phyloP scores from a whole-genome alignment of 169 alveolate genomes.

The Theileria orientalis region DNA sequence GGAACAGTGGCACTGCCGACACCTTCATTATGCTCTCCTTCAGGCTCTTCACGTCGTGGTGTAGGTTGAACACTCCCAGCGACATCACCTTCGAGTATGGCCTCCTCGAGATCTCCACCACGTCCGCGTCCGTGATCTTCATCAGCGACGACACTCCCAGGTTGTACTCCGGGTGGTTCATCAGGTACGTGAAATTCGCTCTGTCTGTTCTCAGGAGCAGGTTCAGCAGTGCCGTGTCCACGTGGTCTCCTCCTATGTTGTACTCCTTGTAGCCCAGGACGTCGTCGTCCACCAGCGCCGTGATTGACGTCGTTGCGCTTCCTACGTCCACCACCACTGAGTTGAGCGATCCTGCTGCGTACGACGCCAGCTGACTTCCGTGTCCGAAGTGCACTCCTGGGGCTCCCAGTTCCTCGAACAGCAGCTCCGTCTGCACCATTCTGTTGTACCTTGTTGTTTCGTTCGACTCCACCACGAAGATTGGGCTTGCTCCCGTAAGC shows the following conservation, averaged over 20 bases:
- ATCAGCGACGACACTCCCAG: conserved; percentile 5
- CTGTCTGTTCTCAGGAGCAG: conserved; percentile 5
- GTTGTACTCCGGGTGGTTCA: conserved; percentile 50
- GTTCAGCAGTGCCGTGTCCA: conserved; percentile 31
- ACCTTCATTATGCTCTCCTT: conserved; percentile 36
- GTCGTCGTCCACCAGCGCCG: conserved; percentile 19
- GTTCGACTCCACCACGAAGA: conserved; percentile 29
- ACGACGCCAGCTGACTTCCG: conserved; percentile 84
- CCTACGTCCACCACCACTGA: conserved; percentile 89
- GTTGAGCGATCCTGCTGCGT: conserved; percentile 85
- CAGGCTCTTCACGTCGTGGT: conserved; percentile 24
- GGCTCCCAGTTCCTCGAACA: conserved; percentile 85
- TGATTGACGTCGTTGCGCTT: conserved; percentile 62
- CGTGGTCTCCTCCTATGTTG: conserved; percentile 54
- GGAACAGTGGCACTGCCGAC: conserved; percentile 14
- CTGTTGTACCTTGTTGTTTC: conserved; percentile 67
- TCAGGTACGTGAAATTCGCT: neutral
- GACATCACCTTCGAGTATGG: neutral
- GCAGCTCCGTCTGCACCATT: conserved; percentile 80
- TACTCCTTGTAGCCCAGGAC: conserved; percentile 18
- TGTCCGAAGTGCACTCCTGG: conserved; percentile 87
- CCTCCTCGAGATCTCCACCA: conserved; percentile 10
- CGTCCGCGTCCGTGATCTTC: conserved; percentile 7
- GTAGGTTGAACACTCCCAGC: conserved; percentile 8
- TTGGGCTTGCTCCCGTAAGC: conserved; percentile 13